phyloP scores from a whole-genome alignment of 108 stramenopile genomes.

The Cyclostephanos invisitatus region DNA sequence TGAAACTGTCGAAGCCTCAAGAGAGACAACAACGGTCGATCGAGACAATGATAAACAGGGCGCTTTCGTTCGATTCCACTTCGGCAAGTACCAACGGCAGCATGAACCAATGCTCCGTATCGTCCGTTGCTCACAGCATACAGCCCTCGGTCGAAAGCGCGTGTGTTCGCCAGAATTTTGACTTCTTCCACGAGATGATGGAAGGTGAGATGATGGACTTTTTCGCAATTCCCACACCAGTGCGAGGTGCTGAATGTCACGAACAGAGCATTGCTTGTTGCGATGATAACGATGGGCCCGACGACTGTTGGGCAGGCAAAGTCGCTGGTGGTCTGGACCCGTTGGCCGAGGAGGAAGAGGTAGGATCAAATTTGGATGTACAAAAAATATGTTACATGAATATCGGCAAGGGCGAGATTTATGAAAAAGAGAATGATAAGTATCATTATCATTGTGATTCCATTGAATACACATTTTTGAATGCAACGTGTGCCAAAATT shows the following conservation, averaged over 20 bases:
- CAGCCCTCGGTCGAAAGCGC: constrained; percentile 7
- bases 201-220: constrained; percentile 9
- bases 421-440: too few species aligned
- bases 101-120: neutral
- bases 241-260: neutral
- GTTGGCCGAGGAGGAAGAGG: constrained; percentile 4
- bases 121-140: neutral
- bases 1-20: neutral
- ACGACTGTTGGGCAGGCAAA: neutral
- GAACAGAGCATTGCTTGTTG: neutral
- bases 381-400: neutral
- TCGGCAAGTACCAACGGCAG: neutral
- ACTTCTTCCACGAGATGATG: constrained; percentile 1
- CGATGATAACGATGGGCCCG: neutral
- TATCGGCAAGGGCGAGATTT: neutral
- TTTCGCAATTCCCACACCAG: neutral
- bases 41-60: neutral
- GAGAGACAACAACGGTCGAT: neutral
- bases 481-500: neutral
- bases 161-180: constrained; percentile 8
- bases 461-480: neutral
- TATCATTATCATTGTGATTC: neutral
- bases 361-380: neutral
- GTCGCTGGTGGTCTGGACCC: neutral
- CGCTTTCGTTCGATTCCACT: constrained; percentile 8